phyloP scores from a whole-genome alignment of 2,329 filamentous ascomycete genomes.

The Blastomyces parvus region DNA sequence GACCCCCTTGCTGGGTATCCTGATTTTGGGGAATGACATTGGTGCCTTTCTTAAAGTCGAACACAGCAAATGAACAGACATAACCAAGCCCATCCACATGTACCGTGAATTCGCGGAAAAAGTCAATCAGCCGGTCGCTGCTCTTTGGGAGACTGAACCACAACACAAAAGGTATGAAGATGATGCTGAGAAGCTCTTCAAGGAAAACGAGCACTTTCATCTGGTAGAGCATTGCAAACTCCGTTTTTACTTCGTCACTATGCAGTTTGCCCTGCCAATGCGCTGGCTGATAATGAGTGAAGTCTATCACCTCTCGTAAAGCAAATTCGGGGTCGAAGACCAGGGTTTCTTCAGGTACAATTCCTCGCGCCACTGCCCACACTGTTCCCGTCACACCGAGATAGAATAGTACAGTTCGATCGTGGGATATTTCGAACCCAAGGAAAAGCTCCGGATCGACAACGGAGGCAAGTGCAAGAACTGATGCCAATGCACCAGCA shows the following conservation, averaged over 20 bases:
- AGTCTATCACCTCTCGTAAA: constrained; percentile 78
- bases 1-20: constrained; percentile 27
- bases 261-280: constrained; percentile 88
- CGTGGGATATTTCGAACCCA: constrained; percentile 80
- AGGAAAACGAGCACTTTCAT: constrained; percentile 85
- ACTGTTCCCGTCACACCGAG: constrained; percentile 71
- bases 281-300: constrained; percentile 81
- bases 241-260: constrained; percentile 81
- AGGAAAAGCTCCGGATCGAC: constrained; percentile 85
- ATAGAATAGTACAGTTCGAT: constrained; percentile 84
- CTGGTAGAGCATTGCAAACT: constrained; percentile 86
- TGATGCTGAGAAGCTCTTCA: constrained; percentile 84
- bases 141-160: constrained; percentile 78
- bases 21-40: constrained; percentile 40
- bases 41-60: constrained; percentile 83
- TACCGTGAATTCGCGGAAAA: constrained; percentile 95
- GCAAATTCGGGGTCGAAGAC: constrained; percentile 91
- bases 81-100: constrained; percentile 94
- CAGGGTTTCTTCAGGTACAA: constrained; percentile 75
- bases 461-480: constrained; percentile 75
- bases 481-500: constrained; percentile 72
- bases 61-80: constrained; percentile 94
- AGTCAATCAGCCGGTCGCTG: constrained; percentile 89
- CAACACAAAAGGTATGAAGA: constrained; percentile 82
- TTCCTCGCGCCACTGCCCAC: constrained; percentile 73